A percentile compares a stretch with the other conserved stretches of the same genome.
These are phyloP conservation scores for Gaeumannomyces tritici DNA, from an alignment of 2,329 filamentous ascomycete genomes.

Conservation along the genomic window DNA sequence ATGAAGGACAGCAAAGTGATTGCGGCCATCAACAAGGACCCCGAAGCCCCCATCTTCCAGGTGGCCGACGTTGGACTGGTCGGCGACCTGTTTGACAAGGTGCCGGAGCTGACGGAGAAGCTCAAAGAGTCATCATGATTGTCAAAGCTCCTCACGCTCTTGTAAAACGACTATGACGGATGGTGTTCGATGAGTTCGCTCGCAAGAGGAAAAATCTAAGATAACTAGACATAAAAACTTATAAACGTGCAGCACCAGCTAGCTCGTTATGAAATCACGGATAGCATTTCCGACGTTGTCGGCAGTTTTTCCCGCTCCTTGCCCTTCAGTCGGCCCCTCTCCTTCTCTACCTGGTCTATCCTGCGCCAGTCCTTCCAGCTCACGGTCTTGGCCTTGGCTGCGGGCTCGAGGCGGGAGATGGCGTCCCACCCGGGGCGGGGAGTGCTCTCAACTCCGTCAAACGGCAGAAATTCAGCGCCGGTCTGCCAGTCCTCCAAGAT, in stretches of 20 bases:
- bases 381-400: constrained; percentile 49
- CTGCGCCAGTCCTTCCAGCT: constrained; percentile 76
- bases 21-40: constrained; percentile 96
- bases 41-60: constrained; percentile 96
- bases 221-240: background rate
- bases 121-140: constrained; percentile 46
- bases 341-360: constrained; percentile 72
- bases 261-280: constrained; percentile 23
- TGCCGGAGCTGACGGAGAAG: constrained; percentile 94
- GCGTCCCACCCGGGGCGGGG: constrained; percentile 63
- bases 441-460: constrained; percentile 7
- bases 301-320: constrained; percentile 72
- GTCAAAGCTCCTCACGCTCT: background rate
- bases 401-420: constrained; percentile 50
- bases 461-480: constrained; percentile 27
- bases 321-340: constrained; percentile 53
- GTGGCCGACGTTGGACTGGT: constrained; percentile 93
- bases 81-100: constrained; percentile 89
- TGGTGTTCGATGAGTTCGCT: background rate
- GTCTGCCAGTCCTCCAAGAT: constrained; percentile 68
- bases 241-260: background rate
- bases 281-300: constrained; percentile 46
- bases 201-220: constrained; percentile 5
- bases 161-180: constrained; percentile 13
- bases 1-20: constrained; percentile 99